These are phyloP conservation scores for Fusarium setosum DNA, from an alignment of 2,329 filamentous ascomycete genomes.

Conservation along the genomic window DNA sequence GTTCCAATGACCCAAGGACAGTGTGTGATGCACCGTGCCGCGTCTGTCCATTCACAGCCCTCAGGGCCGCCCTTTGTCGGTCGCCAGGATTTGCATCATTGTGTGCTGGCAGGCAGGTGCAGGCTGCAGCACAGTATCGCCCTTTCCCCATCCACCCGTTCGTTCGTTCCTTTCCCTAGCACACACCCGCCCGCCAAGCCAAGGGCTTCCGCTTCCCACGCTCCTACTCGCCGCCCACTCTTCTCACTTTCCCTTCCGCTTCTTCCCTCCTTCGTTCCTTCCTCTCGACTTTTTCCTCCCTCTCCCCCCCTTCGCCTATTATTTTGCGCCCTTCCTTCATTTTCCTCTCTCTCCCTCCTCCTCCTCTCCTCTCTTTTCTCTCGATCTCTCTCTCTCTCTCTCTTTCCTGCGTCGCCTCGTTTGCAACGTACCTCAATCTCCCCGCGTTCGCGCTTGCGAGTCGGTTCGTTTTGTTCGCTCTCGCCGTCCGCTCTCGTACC, in stretches of 20 bases:
- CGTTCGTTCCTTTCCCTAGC: conserved; percentile 39
- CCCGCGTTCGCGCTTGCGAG: conserved; percentile 38
- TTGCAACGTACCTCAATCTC: conserved; percentile 33
- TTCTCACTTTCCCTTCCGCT: conserved; percentile 33
- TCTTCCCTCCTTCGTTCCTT: conserved; percentile 45
- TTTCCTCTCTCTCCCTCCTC: conserved; percentile 47
- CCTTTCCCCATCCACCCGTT: conserved; percentile 26
- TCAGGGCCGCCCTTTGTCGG: not conserved
- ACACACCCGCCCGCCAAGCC: conserved; percentile 39
- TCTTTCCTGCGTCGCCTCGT: conserved; percentile 43
- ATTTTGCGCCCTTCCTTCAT: conserved; percentile 45
- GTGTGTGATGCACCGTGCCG: conserved; percentile 32
- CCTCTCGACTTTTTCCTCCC: conserved; percentile 47
- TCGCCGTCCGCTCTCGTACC: conserved; percentile 23
- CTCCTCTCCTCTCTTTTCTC: conserved; percentile 42
- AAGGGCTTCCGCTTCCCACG: conserved; percentile 16
- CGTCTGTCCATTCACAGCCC: conserved; percentile 31
- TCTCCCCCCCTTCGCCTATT: conserved; percentile 40
- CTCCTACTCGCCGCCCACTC: conserved; percentile 11
- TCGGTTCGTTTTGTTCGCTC: conserved; percentile 22
- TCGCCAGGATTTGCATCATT: conserved; percentile 1
- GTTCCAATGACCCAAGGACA: conserved; percentile 12
- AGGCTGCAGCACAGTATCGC: conserved; percentile 23
- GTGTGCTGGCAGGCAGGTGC: conserved; percentile 10
- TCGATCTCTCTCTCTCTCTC: conserved; percentile 41